Evolutionary conservation across 116 monocot species (phyloP), one percentile per base, ranked within the genome.

Genomic region (Trichopus zeylanicus): DNA sequence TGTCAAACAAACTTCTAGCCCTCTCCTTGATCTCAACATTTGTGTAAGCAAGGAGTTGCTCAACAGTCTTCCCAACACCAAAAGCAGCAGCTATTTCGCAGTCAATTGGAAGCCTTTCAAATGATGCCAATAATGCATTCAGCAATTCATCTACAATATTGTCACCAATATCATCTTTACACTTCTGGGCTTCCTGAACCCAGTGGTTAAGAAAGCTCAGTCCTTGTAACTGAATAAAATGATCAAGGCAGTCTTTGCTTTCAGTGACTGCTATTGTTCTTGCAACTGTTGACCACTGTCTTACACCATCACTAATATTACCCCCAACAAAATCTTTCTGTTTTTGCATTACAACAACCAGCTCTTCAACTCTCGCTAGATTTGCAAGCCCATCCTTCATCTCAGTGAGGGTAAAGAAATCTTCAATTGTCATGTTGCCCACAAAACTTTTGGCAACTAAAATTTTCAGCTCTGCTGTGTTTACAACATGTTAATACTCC

Each of bases 1-100:
- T 80, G 26, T 77, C 68, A 35, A 55, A 57, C 46, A 60, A 46
- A 18, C 4, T 42, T 46, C 27, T 60, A 46, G 60, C 60, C 46
- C 24, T 46, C 21, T 39, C 42, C 60, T 46, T 60, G 35, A 60
- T 46, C 12, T 15, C 37, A 46, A 46, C 13, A 10, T 35, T 60
- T 27, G 42, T 37, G 16, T 60, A 13, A 26, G 9, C 35, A 39
- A 60, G 60, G 18, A 60, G 46, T 42, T 42, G 23, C 12, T 38
- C 26, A 25, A 60, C 9, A 18, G 60, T 46, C 6, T 9, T 46
- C 15, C 26, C 60, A 26, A 60, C 46, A 23, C 37, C 42, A 39
- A 23, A 60, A 42, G 22, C 60, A 60, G 35, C 10, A 25, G 38
- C 24, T 2, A 25, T 60, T 22, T 39, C 42, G 26, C 12, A 3